Conservation (phyloP, 2,329 filamentous ascomycete genomes). For the Fusarium oligoseptatum region DNA sequence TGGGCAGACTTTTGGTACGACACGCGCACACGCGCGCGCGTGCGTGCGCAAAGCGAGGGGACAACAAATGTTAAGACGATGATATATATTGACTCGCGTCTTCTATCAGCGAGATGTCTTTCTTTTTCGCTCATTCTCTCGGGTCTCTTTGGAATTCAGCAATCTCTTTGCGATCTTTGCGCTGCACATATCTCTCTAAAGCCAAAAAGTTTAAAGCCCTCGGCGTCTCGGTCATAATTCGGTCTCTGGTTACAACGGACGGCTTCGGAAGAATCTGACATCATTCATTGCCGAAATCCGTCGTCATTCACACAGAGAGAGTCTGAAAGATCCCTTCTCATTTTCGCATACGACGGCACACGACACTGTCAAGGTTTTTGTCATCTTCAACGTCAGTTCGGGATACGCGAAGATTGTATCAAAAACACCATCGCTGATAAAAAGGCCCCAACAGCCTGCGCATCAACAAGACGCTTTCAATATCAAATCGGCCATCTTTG, state of each 20-base stretch:
- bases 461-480: not conserved
- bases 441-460: not conserved
- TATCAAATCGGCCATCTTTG: not conserved
- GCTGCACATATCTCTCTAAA: not conserved
- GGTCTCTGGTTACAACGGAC: constrained; percentile 43
- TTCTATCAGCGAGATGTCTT: not conserved
- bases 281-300: constrained; percentile 31
- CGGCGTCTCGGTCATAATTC: constrained; percentile 49
- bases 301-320: constrained; percentile 26
- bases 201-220: constrained; percentile 11
- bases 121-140: not conserved
- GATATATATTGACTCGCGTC: not conserved
- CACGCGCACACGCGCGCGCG: not conserved
- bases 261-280: constrained; percentile 43
- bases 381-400: constrained; percentile 12
- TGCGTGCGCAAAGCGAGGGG: not conserved
- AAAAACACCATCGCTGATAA: constrained; percentile 7
- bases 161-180: not conserved
- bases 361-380: constrained; percentile 9
- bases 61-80: not conserved
- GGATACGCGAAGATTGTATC: not conserved
- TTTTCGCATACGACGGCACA: constrained; percentile 6
- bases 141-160: not conserved
- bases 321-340: not conserved
- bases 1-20: constrained; percentile 11